phyloP scores from a whole-genome alignment of 495 filamentous ascomycete genomes.

The Hyaloscypha hepaticicola region DNA sequence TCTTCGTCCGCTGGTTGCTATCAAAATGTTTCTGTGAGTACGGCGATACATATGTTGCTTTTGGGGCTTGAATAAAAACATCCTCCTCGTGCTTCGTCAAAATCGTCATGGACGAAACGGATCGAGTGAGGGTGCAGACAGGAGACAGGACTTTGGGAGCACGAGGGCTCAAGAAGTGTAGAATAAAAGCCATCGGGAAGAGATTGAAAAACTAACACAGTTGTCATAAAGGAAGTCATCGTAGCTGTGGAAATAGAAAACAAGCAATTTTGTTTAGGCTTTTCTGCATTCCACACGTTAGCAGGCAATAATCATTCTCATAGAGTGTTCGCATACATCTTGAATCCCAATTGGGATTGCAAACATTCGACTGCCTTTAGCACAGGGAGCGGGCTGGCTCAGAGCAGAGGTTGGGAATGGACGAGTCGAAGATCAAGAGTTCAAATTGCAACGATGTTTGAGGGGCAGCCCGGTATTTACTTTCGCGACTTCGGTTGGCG shows the following conservation, averaged over 20 bases:
- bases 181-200: constrained; percentile 6
- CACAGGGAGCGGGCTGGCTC: not conserved
- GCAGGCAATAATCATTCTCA: constrained; percentile 20
- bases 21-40: constrained; percentile 40
- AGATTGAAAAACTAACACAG: constrained; percentile 41
- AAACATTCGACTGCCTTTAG: not conserved
- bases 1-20: constrained; percentile 86
- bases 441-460: not conserved
- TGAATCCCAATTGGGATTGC: not conserved
- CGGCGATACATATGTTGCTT: constrained; percentile 24
- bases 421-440: not conserved
- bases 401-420: not conserved
- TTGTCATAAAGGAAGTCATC: constrained; percentile 54
- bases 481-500: constrained; percentile 10
- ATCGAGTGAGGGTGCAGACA: constrained; percentile 22
- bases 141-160: constrained; percentile 25
- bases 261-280: not conserved
- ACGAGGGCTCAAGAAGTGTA: constrained; percentile 27
- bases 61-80: constrained; percentile 19
- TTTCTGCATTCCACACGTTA: constrained; percentile 31
- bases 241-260: constrained; percentile 20
- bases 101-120: constrained; percentile 25
- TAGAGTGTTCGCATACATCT: not conserved
- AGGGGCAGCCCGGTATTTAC: constrained; percentile 3
- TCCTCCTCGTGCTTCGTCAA: constrained; percentile 20